Evolutionary conservation across 441 rosid genomes (phyloP).

Genomic region (Gossypium trilobum): DNA sequence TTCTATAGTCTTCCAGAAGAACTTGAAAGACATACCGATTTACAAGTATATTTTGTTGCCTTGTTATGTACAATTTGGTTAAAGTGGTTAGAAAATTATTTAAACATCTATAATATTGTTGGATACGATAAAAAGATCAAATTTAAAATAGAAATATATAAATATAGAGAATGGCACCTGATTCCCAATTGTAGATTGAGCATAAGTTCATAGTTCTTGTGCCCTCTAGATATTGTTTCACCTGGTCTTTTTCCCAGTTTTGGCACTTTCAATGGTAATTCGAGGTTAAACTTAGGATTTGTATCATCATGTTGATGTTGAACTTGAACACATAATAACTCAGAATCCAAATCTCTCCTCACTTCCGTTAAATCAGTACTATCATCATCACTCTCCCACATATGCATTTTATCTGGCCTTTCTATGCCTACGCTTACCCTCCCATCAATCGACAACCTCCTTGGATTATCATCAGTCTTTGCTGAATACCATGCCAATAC

Average conservation of each 20-base stretch:
- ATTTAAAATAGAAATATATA: not conserved
- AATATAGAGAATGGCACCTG: slow-evolving; percentile 17
- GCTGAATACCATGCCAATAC: slow-evolving; percentile 53
- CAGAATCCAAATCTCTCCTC: slow-evolving; percentile 26
- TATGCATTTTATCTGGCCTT: slow-evolving; percentile 44
- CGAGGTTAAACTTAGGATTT: slow-evolving; percentile 19
- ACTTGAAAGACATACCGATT: too few species aligned
- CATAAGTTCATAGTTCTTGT: slow-evolving; percentile 40
- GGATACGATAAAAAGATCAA: not conserved
- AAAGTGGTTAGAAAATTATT: too few species aligned
- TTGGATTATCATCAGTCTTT: slow-evolving; percentile 30
- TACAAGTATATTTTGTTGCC: too few species aligned
- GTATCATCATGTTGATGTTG: slow-evolving; percentile 21
- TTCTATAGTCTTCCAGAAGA: too few species aligned
- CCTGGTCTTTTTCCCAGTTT: slow-evolving; percentile 34
- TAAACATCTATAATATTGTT: too few species aligned
- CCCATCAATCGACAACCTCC: slow-evolving; percentile 52
- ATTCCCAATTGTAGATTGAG: slow-evolving; percentile 41
- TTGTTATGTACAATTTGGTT: too few species aligned
- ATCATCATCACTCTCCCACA: slow-evolving; percentile 32
- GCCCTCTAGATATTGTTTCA: slow-evolving; percentile 35
- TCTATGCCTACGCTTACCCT: slow-evolving; percentile 39
- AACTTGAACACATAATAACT: slow-evolving; percentile 24
- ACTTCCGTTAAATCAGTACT: slow-evolving; percentile 21
- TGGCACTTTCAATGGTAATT: slow-evolving; percentile 31